A percentile compares a stretch with the other conserved stretches of the same genome.
Conservation (phyloP, 2,329 filamentous ascomycete genomes). For the Pseudocercospora fuligena region DNA sequence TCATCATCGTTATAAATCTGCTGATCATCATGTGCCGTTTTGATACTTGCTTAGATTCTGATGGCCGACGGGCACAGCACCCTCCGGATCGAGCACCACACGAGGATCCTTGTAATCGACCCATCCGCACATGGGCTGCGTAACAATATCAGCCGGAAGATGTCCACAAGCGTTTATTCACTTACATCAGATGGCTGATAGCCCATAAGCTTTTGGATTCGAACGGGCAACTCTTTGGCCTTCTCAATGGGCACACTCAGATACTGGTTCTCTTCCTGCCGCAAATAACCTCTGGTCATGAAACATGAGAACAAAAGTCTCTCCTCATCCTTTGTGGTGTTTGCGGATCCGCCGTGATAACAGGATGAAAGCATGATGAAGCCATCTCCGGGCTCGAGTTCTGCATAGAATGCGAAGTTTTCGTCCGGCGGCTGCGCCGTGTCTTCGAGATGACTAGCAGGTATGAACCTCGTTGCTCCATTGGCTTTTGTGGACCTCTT, state of each 20-base stretch:
- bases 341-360: conserved; percentile 9
- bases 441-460: conserved; percentile 11
- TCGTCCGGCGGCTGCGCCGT: conserved; percentile 10
- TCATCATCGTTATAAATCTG: neutral
- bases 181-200: conserved; percentile 11
- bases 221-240: neutral
- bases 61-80: conserved; percentile 2
- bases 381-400: conserved; percentile 13
- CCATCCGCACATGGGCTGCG: conserved; percentile 12
- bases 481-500: conserved; percentile 3
- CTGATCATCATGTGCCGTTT: neutral
- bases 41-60: conserved; percentile 8
- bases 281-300: conserved; percentile 11
- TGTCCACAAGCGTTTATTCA: neutral
- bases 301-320: conserved; percentile 5
- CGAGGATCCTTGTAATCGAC: conserved; percentile 13
- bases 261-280: conserved; percentile 8
- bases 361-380: conserved; percentile 10
- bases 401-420: conserved; percentile 8
- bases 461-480: conserved; percentile 12
- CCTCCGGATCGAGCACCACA: conserved; percentile 5
- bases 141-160: neutral
- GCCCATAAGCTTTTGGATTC: conserved; percentile 11
- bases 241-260: neutral
- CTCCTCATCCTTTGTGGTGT: conserved; percentile 8